Percentiles rank a stretch among this genome's conserved stretches.
phyloP scores from a whole-genome alignment of 2,329 filamentous ascomycete genomes.

The Aureobasidium sp. region DNA sequence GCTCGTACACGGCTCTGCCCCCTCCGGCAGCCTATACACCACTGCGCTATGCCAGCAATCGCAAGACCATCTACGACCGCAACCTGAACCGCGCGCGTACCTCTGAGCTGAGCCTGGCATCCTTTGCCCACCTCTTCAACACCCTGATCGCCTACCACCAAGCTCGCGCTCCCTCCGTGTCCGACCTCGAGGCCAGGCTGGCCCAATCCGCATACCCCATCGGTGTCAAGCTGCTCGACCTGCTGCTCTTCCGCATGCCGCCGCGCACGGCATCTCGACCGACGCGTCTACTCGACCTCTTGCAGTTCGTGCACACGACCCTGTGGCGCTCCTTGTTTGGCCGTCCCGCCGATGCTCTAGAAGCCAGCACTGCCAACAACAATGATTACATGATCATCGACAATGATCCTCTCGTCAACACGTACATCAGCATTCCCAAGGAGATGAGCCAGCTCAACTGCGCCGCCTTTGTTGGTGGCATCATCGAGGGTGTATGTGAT shows the following conservation, averaged over 20 bases:
- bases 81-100: constrained; percentile 85
- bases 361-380: constrained; percentile 76
- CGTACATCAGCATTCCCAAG: constrained; percentile 83
- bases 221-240: constrained; percentile 88
- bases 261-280: constrained; percentile 63
- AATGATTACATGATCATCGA: constrained; percentile 99
- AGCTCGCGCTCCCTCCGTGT: constrained; percentile 79
- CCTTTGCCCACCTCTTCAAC: constrained; percentile 91
- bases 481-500: constrained; percentile 93
- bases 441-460: constrained; percentile 97
- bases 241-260: constrained; percentile 79
- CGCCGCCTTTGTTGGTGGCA: constrained; percentile 88
- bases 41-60: constrained; percentile 81
- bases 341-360: constrained; percentile 83
- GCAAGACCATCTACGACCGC: constrained; percentile 97
- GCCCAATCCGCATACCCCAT: constrained; percentile 68
- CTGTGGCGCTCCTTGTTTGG: constrained; percentile 90
- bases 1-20: constrained; percentile 23
- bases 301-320: constrained; percentile 90
- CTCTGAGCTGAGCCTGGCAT: constrained; percentile 81
- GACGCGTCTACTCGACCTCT: constrained; percentile 78
- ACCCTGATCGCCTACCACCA: constrained; percentile 98
- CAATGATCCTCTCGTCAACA: constrained; percentile 93
- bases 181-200: constrained; percentile 64
- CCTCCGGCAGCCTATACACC: constrained; percentile 40